Evolutionary conservation across 1,284 basidiomycete species (phyloP).

Genomic region (Athelia psychrophila): DNA sequence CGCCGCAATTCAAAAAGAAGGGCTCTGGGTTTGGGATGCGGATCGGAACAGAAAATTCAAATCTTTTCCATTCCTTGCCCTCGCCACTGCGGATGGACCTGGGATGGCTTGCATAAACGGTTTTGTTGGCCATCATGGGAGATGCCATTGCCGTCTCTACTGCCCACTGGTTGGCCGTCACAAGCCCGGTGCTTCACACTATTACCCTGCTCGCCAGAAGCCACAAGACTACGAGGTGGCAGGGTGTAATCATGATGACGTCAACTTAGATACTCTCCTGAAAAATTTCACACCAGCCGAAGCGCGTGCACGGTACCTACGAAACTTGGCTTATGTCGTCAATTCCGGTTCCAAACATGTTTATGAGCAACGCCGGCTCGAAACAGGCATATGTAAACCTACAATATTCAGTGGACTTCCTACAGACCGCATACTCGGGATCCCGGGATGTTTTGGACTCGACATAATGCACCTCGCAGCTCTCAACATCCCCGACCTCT

Average conservation of each 20-base stretch:
- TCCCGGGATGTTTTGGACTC: slow-evolving; percentile 14
- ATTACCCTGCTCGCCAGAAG: slow-evolving; percentile 27
- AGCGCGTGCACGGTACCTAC: slow-evolving; percentile 8
- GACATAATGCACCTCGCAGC: slow-evolving; percentile 27
- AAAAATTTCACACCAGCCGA: slow-evolving; percentile 15
- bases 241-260: slow-evolving; percentile 28
- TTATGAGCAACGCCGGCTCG: background rate
- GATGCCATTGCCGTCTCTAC: slow-evolving; percentile 25
- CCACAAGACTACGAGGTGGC: slow-evolving; percentile 20
- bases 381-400: slow-evolving; percentile 32
- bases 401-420: slow-evolving; percentile 29
- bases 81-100: slow-evolving; percentile 20
- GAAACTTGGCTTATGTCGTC: no score
- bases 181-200: slow-evolving; percentile 23
- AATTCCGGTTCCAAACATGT: background rate
- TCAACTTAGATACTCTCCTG: slow-evolving; percentile 12
- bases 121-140: slow-evolving; percentile 30
- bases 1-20: slow-evolving; percentile 18
- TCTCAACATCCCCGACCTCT: slow-evolving; percentile 26
- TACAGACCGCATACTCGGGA: slow-evolving; percentile 9
- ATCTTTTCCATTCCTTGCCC: slow-evolving; percentile 10
- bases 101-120: slow-evolving; percentile 28
- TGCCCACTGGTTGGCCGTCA: slow-evolving; percentile 22
- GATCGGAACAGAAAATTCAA: slow-evolving; percentile 3
- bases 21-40: slow-evolving; percentile 17